Conservation (phyloP, 257 asterid genomes). For the Solanum bulbocastanum region DNA sequence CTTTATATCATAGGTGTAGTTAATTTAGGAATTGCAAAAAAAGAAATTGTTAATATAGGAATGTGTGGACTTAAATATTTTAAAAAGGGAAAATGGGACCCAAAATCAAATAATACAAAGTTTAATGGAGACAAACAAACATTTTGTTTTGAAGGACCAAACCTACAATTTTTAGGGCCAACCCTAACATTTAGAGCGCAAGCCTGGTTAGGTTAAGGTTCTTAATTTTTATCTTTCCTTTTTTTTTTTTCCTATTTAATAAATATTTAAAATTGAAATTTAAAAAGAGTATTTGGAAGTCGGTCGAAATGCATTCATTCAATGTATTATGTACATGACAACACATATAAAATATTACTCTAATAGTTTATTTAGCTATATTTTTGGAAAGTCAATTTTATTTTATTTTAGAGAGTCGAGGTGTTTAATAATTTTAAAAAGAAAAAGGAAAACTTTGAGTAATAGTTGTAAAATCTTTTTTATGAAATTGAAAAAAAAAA, state of each 20-base stretch:
- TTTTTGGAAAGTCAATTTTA: not conserved
- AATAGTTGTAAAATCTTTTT: not conserved
- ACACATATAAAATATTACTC: not conserved
- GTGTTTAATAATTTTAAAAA: not conserved
- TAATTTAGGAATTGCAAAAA: not conserved
- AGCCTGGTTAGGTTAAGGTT: not conserved
- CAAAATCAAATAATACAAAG: not conserved
- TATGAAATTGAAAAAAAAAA: no score
- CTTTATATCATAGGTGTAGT: no score
- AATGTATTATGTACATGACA: not conserved
- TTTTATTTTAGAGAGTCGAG: not conserved
- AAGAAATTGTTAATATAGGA: not conserved
- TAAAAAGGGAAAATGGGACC: not conserved
- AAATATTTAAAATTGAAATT: not conserved
- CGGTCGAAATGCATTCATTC: not conserved
- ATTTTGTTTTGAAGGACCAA: not conserved
- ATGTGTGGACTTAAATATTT: not conserved
- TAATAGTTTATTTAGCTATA: not conserved
- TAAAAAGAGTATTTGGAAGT: not conserved
- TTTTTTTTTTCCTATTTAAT: not conserved
- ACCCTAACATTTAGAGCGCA: not conserved
- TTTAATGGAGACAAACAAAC: not conserved
- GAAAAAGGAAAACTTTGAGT: not conserved
- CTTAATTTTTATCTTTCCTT: not conserved
- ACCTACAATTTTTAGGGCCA: not conserved